Evolutionary conservation across 2,329 filamentous ascomycete species (phyloP), one percentile per base, ranked within the genome.

Genomic region (Calycina marina): DNA sequence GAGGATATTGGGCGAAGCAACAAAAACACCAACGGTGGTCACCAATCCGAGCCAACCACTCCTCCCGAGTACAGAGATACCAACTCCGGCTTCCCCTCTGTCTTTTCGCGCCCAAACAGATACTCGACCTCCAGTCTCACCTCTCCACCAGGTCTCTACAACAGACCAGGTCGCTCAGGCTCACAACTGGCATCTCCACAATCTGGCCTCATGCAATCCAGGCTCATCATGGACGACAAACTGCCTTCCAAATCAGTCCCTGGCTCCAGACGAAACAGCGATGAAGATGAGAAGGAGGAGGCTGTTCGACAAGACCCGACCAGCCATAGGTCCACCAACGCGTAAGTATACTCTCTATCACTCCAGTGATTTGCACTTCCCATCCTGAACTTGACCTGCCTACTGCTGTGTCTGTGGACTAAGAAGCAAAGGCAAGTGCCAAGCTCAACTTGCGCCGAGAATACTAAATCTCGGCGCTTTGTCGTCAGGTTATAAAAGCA

Each of bases 1-100:
- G 77, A 84, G 46, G 81, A 90, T 45, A 67, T 92, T 36, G 65
- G 65, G 25, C 62, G 69, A 41, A 65, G 66, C 37, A 60, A 56
- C 44, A 53, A 44, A 47, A 62, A 57, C 37, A 53, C 65, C 47
- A 42, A 32, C 30, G 35, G 36, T 24, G 81, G 81, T 33, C 80
- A 86, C 48, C 82, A 92, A 53, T 93, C 83, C 46, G 88, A 96
- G 59, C 90, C 90, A 11, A 94, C 90, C 2, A 98, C 90, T 14
- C 90, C 90, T 14, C 90, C 90, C 18, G 90, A 96, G 56, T 88
- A 90, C 55, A 77, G 76, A 46, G 84, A 93, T 43, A 73, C 60
- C 9, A 56, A 56, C 36, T 63, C 72, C 40, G 77, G 77, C 26
- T 88, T 93, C 49, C 75, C 80, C 35, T 75, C 74, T 48, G 74